A percentile compares a stretch with the other conserved stretches of the same genome.
Evolutionary conservation across 176 grass and related monocot species (phyloP).

Genomic region (Eragrostis curvula): DNA sequence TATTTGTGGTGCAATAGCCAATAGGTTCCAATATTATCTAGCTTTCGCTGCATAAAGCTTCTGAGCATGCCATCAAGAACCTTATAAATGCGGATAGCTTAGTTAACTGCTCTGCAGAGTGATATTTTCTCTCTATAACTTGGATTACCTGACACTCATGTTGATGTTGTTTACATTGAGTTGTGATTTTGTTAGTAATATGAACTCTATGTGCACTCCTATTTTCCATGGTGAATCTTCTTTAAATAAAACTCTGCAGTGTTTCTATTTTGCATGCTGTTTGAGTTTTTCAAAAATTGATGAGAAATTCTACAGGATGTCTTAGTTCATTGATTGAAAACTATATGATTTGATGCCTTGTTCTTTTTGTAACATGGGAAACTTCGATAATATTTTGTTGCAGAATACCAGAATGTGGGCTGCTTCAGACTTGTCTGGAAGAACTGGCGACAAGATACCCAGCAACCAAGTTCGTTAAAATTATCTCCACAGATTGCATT

Average conservation of each 20-base stretch:
- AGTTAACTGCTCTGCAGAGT: not conserved
- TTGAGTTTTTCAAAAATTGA: constrained; percentile 2
- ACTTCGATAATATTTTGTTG: constrained; percentile 34
- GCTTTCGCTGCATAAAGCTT: not conserved
- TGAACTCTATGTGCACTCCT: not conserved
- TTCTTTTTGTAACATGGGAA: not conserved
- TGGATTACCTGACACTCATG: not conserved
- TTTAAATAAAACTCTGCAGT: not conserved
- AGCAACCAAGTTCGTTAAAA: constrained; percentile 94
- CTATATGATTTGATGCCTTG: not conserved
- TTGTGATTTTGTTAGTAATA: not conserved
- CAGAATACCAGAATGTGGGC: constrained; percentile 84
- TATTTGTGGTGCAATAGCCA: not conserved
- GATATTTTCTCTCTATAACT: not conserved
- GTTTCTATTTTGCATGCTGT: constrained; percentile 19
- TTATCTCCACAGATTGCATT: constrained; percentile 94
- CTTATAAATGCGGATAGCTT: not conserved
- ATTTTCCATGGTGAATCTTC: not conserved
- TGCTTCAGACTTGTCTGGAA: constrained; percentile 85
- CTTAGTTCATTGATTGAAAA: not conserved
- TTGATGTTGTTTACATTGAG: not conserved
- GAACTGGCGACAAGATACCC: constrained; percentile 83
- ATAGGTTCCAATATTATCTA: not conserved
- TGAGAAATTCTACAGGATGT: not conserved
- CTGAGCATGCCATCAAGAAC: not conserved